These are phyloP conservation scores for Saturnispora dispora DNA, from an alignment of 805 yeast genomes.

Conservation along the genomic window DNA sequence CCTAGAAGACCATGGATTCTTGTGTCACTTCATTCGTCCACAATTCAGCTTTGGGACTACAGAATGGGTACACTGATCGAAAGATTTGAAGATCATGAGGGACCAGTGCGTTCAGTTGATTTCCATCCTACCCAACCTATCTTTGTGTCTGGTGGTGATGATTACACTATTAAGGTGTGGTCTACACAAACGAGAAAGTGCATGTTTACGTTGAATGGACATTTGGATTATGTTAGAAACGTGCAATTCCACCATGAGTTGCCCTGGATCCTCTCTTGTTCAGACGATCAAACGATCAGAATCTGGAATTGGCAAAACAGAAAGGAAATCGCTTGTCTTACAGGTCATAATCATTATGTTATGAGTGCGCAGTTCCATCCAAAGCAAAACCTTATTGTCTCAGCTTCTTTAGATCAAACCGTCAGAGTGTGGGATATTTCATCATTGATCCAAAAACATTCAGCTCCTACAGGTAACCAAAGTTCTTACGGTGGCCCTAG, in stretches of 20 bases:
- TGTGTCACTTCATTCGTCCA: constrained; percentile 91
- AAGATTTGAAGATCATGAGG: constrained; percentile 96
- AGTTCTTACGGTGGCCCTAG: constrained; percentile 9
- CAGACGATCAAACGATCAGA: constrained; percentile 97
- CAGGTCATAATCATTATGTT: constrained; percentile 98
- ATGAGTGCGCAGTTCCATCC: constrained; percentile 99
- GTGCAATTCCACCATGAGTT: constrained; percentile 91
- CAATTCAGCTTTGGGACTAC: constrained; percentile 99
- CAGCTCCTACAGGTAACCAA: constrained; percentile 29
- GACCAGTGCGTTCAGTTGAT: constrained; percentile 92
- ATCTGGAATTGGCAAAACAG: constrained; percentile 99
- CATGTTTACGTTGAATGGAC: constrained; percentile 85
- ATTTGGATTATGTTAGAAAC: constrained; percentile 89
- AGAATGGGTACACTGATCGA: constrained; percentile 97
- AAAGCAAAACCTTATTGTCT: constrained; percentile 84
- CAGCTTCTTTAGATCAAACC: constrained; percentile 96
- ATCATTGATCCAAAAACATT: constrained; percentile 88
- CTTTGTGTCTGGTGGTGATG: constrained; percentile 97
- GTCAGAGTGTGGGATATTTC: constrained; percentile 98
- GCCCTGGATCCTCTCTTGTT: constrained; percentile 94
- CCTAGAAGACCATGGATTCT: constrained; percentile 95
- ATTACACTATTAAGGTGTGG: constrained; percentile 93
- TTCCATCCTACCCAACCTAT: constrained; percentile 98
- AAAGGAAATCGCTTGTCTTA: constrained; percentile 90
- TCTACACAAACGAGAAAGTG: constrained; percentile 85